Evolutionary conservation across 768 basidiomycete genomes (phyloP).

Genomic region (Kwoniella sp.): DNA sequence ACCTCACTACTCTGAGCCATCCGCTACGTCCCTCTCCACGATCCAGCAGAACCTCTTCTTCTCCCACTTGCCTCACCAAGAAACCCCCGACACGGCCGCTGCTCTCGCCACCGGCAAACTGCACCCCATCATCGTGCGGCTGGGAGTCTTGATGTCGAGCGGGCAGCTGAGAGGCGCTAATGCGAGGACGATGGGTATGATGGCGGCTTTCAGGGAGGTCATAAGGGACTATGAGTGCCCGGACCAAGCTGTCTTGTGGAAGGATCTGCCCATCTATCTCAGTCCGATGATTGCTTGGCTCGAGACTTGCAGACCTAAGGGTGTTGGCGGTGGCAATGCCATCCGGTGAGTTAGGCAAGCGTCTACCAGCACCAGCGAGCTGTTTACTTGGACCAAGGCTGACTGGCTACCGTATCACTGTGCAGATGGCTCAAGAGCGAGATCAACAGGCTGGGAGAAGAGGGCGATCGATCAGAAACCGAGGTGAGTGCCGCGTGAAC

Average conservation of each 20-base stretch:
- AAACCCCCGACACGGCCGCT: conserved; percentile 31
- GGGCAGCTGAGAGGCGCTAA: conserved; percentile 94
- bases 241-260: conserved; percentile 41
- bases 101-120: conserved; percentile 59
- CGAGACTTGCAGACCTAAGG: conserved; percentile 53
- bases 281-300: conserved; percentile 46
- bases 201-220: conserved; percentile 89
- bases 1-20: conserved; percentile 9
- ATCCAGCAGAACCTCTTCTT: conserved; percentile 45
- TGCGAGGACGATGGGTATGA: conserved; percentile 88
- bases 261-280: conserved; percentile 41
- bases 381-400: background rate
- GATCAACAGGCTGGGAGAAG: conserved; percentile 87
- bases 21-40: conserved; percentile 12
- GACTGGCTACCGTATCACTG: background rate
- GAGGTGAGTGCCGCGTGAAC: conserved; percentile 65
- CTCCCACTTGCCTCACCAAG: conserved; percentile 51
- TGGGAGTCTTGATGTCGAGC: conserved; percentile 85
- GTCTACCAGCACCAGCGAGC: background rate
- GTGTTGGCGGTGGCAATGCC: conserved; percentile 55
- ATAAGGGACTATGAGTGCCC: conserved; percentile 55
- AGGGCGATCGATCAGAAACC: conserved; percentile 70
- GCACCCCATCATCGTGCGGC: conserved; percentile 81
- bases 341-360: conserved; percentile 42
- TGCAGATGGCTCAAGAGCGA: conserved; percentile 89